These are phyloP conservation scores for Fusarium sp. DNA, from an alignment of 2,329 filamentous ascomycete species.

Conservation along the genomic window DNA sequence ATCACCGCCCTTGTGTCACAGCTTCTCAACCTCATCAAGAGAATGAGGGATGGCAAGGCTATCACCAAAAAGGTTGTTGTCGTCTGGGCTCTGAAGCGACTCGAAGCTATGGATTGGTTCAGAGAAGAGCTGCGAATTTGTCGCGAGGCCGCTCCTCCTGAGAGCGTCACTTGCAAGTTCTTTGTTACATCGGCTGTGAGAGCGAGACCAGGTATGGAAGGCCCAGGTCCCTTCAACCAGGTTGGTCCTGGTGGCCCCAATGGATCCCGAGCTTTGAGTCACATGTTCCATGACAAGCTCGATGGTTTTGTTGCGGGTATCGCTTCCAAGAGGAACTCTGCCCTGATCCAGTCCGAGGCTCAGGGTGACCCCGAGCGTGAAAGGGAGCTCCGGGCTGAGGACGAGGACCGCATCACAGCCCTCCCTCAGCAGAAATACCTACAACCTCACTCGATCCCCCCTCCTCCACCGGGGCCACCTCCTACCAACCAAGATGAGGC, in stretches of 20 bases:
- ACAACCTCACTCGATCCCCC: slow-evolving; percentile 58
- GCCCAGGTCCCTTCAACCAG: slow-evolving; percentile 56
- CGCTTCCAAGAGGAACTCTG: slow-evolving; percentile 86
- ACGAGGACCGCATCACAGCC: slow-evolving; percentile 85
- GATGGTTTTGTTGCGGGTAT: slow-evolving; percentile 89
- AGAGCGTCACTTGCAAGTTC: slow-evolving; percentile 92
- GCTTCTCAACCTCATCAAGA: slow-evolving; percentile 91
- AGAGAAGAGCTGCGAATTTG: slow-evolving; percentile 93
- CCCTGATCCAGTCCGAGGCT: slow-evolving; percentile 83
- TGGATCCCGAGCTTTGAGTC: slow-evolving; percentile 70
- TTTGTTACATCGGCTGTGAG: slow-evolving; percentile 80
- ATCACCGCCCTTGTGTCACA: slow-evolving; percentile 95
- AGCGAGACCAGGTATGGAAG: slow-evolving; percentile 48
- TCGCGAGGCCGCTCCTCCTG: slow-evolving; percentile 85
- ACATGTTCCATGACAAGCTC: slow-evolving; percentile 84
- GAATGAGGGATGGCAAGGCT: slow-evolving; percentile 93
- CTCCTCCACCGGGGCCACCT: slow-evolving; percentile 44
- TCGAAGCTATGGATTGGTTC: slow-evolving; percentile 98
- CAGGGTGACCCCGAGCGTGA: slow-evolving; percentile 82
- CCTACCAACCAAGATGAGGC: slow-evolving; percentile 55
- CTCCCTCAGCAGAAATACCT: slow-evolving; percentile 76
- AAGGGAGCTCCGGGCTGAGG: slow-evolving; percentile 80
- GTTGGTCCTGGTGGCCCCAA: slow-evolving; percentile 33
- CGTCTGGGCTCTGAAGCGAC: slow-evolving; percentile 90
- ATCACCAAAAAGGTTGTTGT: slow-evolving; percentile 91